These are phyloP conservation scores for Pseudomassariella vexata DNA, from an alignment of 2,329 filamentous ascomycete genomes.

Conservation along the genomic window DNA sequence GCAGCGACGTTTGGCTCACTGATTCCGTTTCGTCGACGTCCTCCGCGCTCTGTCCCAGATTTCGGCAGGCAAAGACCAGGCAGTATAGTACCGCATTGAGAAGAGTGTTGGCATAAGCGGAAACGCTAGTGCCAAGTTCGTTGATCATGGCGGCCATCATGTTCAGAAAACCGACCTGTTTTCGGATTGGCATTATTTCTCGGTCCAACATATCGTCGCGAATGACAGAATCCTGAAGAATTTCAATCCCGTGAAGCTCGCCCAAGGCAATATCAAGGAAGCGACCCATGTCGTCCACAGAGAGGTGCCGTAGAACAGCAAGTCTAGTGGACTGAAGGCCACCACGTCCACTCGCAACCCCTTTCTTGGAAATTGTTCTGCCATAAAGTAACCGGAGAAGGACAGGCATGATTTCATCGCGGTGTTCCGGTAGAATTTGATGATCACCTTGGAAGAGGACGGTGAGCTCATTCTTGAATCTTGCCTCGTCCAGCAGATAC, in stretches of 20 bases:
- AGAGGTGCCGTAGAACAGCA: conserved; percentile 73
- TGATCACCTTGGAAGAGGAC: conserved; percentile 76
- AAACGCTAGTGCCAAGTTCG: conserved; percentile 70
- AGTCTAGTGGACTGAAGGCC: conserved; percentile 78
- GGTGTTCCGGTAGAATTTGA: conserved; percentile 68
- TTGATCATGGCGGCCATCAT: conserved; percentile 85
- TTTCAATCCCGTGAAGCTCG: conserved; percentile 53
- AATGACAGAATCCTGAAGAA: conserved; percentile 46
- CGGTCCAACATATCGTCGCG: conserved; percentile 48
- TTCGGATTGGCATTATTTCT: conserved; percentile 61
- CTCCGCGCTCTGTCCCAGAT: conserved; percentile 37
- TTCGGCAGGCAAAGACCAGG: conserved; percentile 63
- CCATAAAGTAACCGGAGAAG: conserved; percentile 85
- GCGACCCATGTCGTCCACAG: conserved; percentile 64
- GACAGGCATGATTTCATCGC: conserved; percentile 72
- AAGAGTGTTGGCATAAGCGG: conserved; percentile 61
- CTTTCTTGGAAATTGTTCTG: conserved; percentile 76
- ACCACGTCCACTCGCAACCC: conserved; percentile 68
- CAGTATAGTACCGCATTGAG: conserved; percentile 79
- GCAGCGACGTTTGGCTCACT: conserved; percentile 47
- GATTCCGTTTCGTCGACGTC: conserved; percentile 30
- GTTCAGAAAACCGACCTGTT: conserved; percentile 86
- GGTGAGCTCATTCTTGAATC: conserved; percentile 91
- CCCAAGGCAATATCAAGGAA: conserved; percentile 83
- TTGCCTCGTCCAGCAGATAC: conserved; percentile 81